Percentiles rank a stretch among this genome's conserved stretches.
Evolutionary conservation across 192 early-diverging fungal species (phyloP).

Genomic region (Chytriomyces confervae): DNA sequence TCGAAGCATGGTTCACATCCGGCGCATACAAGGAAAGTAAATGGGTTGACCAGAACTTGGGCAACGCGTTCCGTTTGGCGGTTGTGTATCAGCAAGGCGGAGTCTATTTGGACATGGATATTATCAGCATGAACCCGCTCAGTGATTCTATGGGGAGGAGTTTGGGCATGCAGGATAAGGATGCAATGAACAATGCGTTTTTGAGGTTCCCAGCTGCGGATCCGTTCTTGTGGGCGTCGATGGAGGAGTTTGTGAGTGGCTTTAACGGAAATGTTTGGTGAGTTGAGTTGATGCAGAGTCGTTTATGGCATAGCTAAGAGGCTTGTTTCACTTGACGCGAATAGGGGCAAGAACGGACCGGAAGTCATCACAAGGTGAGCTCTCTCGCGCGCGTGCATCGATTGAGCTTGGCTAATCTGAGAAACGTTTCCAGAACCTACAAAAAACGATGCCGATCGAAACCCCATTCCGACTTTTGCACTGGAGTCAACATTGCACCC

Average conservation of each 20-base stretch:
- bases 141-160: conserved; percentile 10
- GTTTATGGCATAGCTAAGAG: not conserved
- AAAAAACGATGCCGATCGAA: not conserved
- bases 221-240: conserved; percentile 37
- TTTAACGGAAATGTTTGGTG: conserved; percentile 43
- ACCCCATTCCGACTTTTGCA: not conserved
- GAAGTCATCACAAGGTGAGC: conserved; percentile 13
- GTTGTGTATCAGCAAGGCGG: conserved; percentile 42
- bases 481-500: not conserved
- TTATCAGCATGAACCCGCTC: conserved; percentile 43
- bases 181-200: conserved; percentile 44
- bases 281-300: not conserved
- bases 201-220: conserved; percentile 38
- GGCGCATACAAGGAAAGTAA: conserved; percentile 19
- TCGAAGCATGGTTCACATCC: conserved; percentile 35
- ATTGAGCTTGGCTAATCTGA: too few relatives aligned
- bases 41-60: conserved; percentile 44
- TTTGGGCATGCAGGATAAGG: conserved; percentile 29
- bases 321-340: not conserved
- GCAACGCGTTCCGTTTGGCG: conserved; percentile 46
- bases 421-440: not conserved
- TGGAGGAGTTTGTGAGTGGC: conserved; percentile 46
- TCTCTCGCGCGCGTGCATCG: too few relatives aligned
- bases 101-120: conserved; percentile 48
- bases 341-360: conserved; percentile 45